Evolutionary conservation across 192 early-diverging fungal genomes (phyloP), one percentile per base, ranked within the genome.

Genomic region (Backusella macrospora): DNA sequence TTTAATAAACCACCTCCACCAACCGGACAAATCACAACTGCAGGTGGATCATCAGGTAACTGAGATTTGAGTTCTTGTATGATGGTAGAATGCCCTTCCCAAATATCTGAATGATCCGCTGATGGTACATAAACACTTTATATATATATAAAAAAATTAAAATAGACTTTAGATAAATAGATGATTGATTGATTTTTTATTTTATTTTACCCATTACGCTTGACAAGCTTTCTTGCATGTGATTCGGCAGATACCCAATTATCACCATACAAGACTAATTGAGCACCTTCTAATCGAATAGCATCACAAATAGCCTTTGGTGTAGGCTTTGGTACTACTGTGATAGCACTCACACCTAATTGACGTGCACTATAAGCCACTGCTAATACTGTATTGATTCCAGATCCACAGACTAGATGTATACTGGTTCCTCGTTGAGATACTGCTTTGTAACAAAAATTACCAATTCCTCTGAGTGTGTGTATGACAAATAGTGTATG

Each of bases 1-100:
- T 89, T 88, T 39, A 93, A 77, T 71, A 92, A 71, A 0, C 89
- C 92, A 29, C 92, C 92, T 39, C 92, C 91, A 6, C 92, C 92
- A 5, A 93, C 90, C 3, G 86, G 76, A 42, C 84, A 84, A 55
- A 93, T 76, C 40, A 93, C 84, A 3, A 86, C 92, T 18, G 86
- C 86, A 7, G 92, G 92, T 9, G 85, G 78, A 13, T 77, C 67
- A 34, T 79, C 81, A 26, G 78, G 82, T 13, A 93, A 73, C 73
- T 93, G 90, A 5, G 83, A 66, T 49, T 85, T 86, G n/a, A 93
- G 80, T 74, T 93, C 92, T 9, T 83, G 64, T 3, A 89, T 76
- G 34, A 93, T 84, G 43, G 87, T 87, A 0, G 87, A 82, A 68
- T 92, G 82, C 6, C 90, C 92, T 13, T 86, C 81, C 76, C 89